These are phyloP conservation scores for Cryomyces minteri DNA, from an alignment of 495 filamentous ascomycete genomes.

Conservation along the genomic window DNA sequence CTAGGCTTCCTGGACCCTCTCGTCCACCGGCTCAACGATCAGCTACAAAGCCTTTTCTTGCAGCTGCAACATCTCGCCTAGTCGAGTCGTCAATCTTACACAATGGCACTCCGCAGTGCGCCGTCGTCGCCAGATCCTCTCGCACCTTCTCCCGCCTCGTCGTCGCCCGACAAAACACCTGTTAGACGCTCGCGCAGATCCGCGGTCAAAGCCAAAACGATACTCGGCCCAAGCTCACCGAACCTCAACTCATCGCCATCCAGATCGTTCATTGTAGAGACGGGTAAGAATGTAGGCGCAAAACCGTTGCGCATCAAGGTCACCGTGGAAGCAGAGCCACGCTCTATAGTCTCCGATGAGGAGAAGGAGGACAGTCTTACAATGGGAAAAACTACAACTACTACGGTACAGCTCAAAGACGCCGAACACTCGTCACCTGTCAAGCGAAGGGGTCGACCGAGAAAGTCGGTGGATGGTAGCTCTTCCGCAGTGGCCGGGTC, in stretches of 20 bases:
- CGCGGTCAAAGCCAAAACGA: background rate
- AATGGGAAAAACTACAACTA: slow-evolving; percentile 10
- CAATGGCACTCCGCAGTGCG: no score
- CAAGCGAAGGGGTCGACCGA: slow-evolving; percentile 11
- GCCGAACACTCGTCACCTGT: slow-evolving; percentile 9
- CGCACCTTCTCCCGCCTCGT: no score
- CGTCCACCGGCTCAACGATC: no score
- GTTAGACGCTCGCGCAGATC: background rate
- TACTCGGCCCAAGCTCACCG: background rate
- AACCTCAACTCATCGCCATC: slow-evolving; percentile 10
- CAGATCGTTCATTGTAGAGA: slow-evolving; percentile 20
- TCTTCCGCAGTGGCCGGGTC: background rate
- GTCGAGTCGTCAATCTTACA: no score
- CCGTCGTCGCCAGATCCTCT: no score
- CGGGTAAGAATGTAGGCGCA: slow-evolving; percentile 6
- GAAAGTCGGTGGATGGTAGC: slow-evolving; percentile 4
- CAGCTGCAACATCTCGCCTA: no score
- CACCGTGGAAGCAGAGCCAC: slow-evolving; percentile 21
- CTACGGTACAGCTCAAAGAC: slow-evolving; percentile 15
- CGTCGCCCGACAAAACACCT: no score
- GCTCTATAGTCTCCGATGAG: slow-evolving; percentile 5
- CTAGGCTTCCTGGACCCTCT: no score
- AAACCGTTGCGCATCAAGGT: slow-evolving; percentile 24
- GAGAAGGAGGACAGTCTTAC: slow-evolving; percentile 10
- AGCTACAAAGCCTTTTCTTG: no score